Conservation (phyloP, 208 protist species). For the Herpetomonas samuelpessoai region DNA sequence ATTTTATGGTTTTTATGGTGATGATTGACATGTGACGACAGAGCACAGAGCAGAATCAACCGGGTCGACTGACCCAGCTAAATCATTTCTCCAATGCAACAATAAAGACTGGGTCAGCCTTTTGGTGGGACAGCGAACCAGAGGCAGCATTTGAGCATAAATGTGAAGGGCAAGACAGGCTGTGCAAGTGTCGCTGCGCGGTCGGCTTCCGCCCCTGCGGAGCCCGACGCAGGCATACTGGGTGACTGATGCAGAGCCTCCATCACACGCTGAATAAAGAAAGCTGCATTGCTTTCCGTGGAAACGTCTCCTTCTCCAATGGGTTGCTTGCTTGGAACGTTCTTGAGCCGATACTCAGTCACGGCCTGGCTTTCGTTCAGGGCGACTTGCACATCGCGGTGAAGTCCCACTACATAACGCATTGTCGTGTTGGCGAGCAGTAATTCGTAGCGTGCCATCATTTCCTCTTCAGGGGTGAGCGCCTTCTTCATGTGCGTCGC, state of each 20-base stretch:
- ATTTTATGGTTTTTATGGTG: not conserved
- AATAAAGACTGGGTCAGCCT: too few relatives aligned
- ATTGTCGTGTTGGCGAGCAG: constrained; percentile 58
- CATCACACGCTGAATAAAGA: constrained; percentile 13
- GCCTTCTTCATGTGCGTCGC: constrained; percentile 18
- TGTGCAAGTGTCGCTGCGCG: constrained; percentile 20
- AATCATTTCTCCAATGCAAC: too few relatives aligned
- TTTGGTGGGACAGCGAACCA: too few relatives aligned
- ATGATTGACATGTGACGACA: not conserved
- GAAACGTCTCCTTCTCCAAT: not conserved
- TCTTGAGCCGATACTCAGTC: not conserved
- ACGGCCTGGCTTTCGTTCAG: constrained; percentile 42
- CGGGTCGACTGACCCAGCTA: too few relatives aligned
- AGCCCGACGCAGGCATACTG: not conserved
- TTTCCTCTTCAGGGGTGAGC: constrained; percentile 37
- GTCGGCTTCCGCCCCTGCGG: constrained; percentile 13
- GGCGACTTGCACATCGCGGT: constrained; percentile 61
- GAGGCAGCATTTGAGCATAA: constrained; percentile 88
- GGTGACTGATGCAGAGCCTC: constrained; percentile 4
- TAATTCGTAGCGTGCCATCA: constrained; percentile 79
- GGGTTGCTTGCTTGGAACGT: too few relatives aligned
- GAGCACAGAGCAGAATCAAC: too few relatives aligned
- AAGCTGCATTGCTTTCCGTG: not conserved
- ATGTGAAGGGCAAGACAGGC: constrained; percentile 86
- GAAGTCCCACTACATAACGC: constrained; percentile 85